Evolutionary conservation across 768 basidiomycete species (phyloP).

Genomic region (Pleurotus platypus): DNA sequence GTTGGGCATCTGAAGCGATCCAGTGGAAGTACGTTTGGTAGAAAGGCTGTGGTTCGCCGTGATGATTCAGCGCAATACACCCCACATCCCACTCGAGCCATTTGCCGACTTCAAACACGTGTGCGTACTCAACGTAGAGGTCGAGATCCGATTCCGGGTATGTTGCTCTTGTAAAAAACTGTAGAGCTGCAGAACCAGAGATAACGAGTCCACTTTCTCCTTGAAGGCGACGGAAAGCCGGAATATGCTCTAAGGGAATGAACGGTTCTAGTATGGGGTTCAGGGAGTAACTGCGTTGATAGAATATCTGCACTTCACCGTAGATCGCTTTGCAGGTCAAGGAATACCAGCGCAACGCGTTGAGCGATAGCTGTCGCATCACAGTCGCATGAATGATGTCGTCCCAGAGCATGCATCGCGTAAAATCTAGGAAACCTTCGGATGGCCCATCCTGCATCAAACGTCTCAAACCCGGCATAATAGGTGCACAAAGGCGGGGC

Average conservation of each 20-base stretch:
- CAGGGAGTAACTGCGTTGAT: neutral
- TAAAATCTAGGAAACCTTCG: too few relatives aligned
- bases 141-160: conserved; percentile 50
- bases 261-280: neutral
- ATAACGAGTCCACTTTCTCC: conserved; percentile 39
- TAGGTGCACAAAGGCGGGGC: too few relatives aligned
- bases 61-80: neutral
- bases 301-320: neutral
- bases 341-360: neutral
- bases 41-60: too few relatives aligned
- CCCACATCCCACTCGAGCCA: conserved; percentile 26
- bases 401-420: neutral
- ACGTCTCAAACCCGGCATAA: too few relatives aligned
- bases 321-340: neutral
- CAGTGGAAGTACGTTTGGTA: too few relatives aligned
- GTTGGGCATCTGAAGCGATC: too few relatives aligned
- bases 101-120: conserved; percentile 24
- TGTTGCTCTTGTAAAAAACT: conserved; percentile 42
- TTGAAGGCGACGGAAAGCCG: conserved; percentile 37
- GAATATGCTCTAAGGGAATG: neutral
- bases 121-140: conserved; percentile 35
- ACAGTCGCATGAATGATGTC: neutral
- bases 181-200: conserved; percentile 51
- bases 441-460: too few relatives aligned
- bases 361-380: neutral